Conservation (phyloP, 768 basidiomycete genomes). For the Crepidotus variabilis region DNA sequence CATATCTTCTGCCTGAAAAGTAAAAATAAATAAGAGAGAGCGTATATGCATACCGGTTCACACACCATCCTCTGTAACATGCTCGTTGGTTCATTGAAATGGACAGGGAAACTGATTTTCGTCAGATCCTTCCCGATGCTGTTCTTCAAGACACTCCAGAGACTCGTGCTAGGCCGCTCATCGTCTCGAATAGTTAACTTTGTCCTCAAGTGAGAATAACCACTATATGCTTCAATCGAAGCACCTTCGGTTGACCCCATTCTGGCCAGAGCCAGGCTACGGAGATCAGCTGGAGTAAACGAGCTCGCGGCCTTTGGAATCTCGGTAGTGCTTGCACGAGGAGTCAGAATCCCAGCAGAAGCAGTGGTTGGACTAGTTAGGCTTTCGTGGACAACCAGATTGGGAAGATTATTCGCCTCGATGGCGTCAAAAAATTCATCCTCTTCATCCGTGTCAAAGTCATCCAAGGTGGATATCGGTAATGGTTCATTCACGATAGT, state of each 20-base stretch:
- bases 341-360: constrained; percentile 18
- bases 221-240: constrained; percentile 47
- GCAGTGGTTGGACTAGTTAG: constrained; percentile 43
- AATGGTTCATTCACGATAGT: constrained; percentile 3
- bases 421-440: constrained; percentile 99
- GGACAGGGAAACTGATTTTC: constrained; percentile 92
- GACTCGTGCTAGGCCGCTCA: constrained; percentile 81
- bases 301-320: neutral
- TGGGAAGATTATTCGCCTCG: constrained; percentile 75
- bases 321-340: neutral
- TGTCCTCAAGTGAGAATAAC: constrained; percentile 63
- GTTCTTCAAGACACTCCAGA: constrained; percentile 94
- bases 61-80: constrained; percentile 93
- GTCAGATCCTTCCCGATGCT: constrained; percentile 97
- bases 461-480: constrained; percentile 5
- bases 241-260: constrained; percentile 11
- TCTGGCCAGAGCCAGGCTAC: constrained; percentile 9
- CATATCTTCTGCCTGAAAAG: constrained; percentile 81
- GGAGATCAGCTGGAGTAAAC: constrained; percentile 5
- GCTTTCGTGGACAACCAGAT: constrained; percentile 63
- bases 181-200: constrained; percentile 60
- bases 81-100: constrained; percentile 91
- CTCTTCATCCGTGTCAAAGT: constrained; percentile 65
- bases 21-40: neutral
- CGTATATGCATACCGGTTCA: neutral